Conservation (phyloP, 495 filamentous ascomycete genomes). For the Penicillium desertorum region DNA sequence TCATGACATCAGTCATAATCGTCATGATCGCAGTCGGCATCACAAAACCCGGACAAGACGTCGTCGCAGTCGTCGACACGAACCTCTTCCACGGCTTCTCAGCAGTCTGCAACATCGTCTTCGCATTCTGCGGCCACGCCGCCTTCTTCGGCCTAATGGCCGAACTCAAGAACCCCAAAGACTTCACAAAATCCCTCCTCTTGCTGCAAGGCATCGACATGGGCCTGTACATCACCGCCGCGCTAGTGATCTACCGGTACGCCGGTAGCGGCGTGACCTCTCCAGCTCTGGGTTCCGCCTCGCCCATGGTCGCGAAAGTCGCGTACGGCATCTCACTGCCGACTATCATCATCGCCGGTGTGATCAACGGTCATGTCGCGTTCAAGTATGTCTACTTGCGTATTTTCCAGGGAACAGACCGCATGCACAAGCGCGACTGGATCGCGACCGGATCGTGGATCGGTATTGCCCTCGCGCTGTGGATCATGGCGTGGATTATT, state of each 20-base stretch:
- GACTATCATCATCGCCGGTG: slow-evolving; percentile 60
- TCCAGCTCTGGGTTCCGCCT: slow-evolving; percentile 71
- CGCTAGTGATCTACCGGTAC: slow-evolving; percentile 65
- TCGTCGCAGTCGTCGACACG: slow-evolving; percentile 33
- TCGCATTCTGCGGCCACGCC: slow-evolving; percentile 58
- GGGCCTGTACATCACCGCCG: slow-evolving; percentile 57
- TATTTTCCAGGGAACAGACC: slow-evolving; percentile 57
- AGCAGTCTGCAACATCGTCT: slow-evolving; percentile 49
- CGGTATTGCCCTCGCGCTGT: slow-evolving; percentile 54
- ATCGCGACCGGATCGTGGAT: slow-evolving; percentile 54
- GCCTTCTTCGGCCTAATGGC: slow-evolving; percentile 75
- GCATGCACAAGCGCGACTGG: slow-evolving; percentile 61
- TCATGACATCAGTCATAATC: slow-evolving; percentile 66
- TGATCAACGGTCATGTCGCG: slow-evolving; percentile 68
- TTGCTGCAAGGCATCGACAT: slow-evolving; percentile 64
- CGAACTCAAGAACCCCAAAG: slow-evolving; percentile 67
- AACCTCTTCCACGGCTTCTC: slow-evolving; percentile 41
- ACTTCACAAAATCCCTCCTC: slow-evolving; percentile 66
- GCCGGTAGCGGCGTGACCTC: slow-evolving; percentile 65
- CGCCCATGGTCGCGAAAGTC: slow-evolving; percentile 59
- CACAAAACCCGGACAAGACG: slow-evolving; percentile 27
- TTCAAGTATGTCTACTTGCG: slow-evolving; percentile 66
- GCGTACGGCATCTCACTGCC: slow-evolving; percentile 79
- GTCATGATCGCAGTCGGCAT: slow-evolving; percentile 68
- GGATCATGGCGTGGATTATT: slow-evolving; percentile 68